These are phyloP conservation scores for Trichoderma atroviride DNA, from an alignment of 2,329 filamentous ascomycete genomes.

Conservation along the genomic window DNA sequence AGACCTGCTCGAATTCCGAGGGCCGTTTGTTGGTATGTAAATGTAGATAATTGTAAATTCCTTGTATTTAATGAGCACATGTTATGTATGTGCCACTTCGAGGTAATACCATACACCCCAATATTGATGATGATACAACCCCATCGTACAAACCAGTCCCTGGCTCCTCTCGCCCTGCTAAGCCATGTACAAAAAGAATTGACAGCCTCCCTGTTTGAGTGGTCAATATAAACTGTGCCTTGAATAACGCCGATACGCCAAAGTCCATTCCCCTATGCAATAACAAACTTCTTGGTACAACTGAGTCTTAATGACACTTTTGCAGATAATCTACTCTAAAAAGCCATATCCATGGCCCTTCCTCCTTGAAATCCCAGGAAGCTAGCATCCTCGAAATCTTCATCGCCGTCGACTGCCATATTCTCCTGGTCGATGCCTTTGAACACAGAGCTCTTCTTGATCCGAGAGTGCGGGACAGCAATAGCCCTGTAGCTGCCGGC, in stretches of 20 bases:
- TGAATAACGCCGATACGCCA: conserved; percentile 11
- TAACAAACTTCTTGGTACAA: not conserved
- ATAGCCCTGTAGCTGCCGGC: conserved; percentile 49
- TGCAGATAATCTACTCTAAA: not conserved
- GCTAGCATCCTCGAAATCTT: conserved; percentile 70
- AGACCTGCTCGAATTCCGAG: conserved; percentile 77
- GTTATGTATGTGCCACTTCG: not conserved
- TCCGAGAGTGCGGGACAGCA: conserved; percentile 49
- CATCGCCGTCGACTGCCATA: conserved; percentile 51
- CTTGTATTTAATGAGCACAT: conserved; percentile 4
- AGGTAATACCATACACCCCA: conserved; percentile 4
- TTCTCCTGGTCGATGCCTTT: conserved; percentile 51
- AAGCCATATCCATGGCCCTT: conserved; percentile 44
- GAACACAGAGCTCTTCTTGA: conserved; percentile 33
- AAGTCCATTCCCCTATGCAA: not conserved
- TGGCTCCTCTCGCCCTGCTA: no score
- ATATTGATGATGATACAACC: not conserved
- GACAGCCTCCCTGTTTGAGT: not conserved
- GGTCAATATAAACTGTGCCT: not conserved
- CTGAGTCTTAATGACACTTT: not conserved
- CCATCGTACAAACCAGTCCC: not conserved
- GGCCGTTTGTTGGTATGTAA: conserved; percentile 57
- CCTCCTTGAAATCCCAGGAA: conserved; percentile 58
- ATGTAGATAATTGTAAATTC: conserved; percentile 15
- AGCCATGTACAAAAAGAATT: not conserved